phyloP scores from a whole-genome alignment of 106 monocot species.

The Amphibolis antarctica region DNA sequence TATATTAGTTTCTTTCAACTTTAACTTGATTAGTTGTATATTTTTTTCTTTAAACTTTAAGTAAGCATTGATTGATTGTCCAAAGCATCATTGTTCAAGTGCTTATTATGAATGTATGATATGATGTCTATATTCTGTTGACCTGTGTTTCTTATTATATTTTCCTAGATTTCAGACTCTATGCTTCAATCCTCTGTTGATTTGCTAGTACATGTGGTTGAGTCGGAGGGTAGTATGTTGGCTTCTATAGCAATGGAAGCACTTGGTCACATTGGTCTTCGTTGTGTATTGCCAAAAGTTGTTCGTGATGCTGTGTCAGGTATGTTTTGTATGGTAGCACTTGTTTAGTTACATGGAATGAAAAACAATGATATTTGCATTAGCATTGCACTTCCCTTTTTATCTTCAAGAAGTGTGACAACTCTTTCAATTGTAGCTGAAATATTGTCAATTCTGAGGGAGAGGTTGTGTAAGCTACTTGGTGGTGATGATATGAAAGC shows the following conservation, averaged over 20 bases:
- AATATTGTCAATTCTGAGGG: constrained; percentile 40
- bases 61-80: not conserved
- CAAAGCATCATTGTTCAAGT: not conserved
- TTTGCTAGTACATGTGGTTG: constrained; percentile 45
- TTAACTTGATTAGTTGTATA: too few relatives aligned
- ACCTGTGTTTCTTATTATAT: constrained; percentile 1
- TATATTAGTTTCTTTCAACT: too few relatives aligned
- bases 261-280: constrained; percentile 86
- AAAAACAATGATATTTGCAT: not conserved
- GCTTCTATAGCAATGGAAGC: constrained; percentile 79
- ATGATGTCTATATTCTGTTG: too few relatives aligned
- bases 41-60: not conserved
- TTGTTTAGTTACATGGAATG: not conserved
- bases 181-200: constrained; percentile 28
- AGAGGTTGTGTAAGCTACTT: constrained; percentile 63
- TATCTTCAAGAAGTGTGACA: not conserved
- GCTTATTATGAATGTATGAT: not conserved
- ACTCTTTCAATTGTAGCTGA: constrained; percentile 30
- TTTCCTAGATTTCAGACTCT: constrained; percentile 45
- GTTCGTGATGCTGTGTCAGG: constrained; percentile 40
- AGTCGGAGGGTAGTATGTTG: constrained; percentile 55
- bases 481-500: constrained; percentile 64
- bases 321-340: constrained; percentile 5
- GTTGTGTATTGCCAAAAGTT: constrained; percentile 45
- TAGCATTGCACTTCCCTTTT: not conserved